Evolutionary conservation across 306 rosid genomes (phyloP).

Genomic region (Lathyrus tuberosus): DNA sequence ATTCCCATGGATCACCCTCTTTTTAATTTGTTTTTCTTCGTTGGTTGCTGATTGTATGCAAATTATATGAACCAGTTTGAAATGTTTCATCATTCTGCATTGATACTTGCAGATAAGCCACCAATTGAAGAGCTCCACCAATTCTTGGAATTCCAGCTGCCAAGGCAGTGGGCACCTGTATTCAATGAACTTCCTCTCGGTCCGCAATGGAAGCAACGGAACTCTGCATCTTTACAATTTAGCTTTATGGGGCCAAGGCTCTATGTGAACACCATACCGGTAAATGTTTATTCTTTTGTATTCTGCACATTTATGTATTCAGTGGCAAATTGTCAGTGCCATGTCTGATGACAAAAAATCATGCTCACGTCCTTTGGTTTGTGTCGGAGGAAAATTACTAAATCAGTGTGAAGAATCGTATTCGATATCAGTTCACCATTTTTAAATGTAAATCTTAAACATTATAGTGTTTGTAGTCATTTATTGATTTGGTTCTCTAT

Average conservation of each 20-base stretch:
- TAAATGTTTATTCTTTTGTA: conserved; percentile 44
- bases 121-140: conserved; percentile 94
- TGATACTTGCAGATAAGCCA: conserved; percentile 78
- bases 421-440: neutral
- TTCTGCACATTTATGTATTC: conserved; percentile 24
- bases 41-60: neutral
- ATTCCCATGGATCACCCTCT: conserved; percentile 11
- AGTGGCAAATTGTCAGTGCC: conserved; percentile 31
- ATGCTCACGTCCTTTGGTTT: conserved; percentile 19
- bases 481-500: conserved; percentile 15
- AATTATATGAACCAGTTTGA: conserved; percentile 18
- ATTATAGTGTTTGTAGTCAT: conserved; percentile 10
- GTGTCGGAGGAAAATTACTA: conserved; percentile 19
- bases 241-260: conserved; percentile 96
- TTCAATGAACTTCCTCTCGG: conserved; percentile 99
- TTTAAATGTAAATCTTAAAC: conserved; percentile 3
- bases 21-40: conserved; percentile 7
- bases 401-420: conserved; percentile 2
- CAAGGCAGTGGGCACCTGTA: conserved; percentile 99
- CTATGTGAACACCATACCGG: conserved; percentile 76
- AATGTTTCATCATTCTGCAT: conserved; percentile 30
- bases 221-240: conserved; percentile 81
- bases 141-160: conserved; percentile 97
- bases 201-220: conserved; percentile 82
- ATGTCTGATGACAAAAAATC: conserved; percentile 13